Evolutionary conservation across 257 asterid species (phyloP).

Genomic region (Fraxinus quadrangulata): DNA sequence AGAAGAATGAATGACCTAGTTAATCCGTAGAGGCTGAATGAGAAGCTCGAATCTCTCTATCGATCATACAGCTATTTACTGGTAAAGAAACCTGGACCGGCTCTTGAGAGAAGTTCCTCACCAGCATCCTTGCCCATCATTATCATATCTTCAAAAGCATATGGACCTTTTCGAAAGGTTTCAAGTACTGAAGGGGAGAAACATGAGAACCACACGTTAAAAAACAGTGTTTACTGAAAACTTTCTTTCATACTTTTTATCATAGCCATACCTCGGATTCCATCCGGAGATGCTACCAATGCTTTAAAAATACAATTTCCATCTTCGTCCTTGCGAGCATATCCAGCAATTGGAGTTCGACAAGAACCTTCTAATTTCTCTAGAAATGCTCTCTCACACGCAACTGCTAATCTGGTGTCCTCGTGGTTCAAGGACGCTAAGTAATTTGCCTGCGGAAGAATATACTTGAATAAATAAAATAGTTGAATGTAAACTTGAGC

Average conservation of each 20-base stretch:
- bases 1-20: slow-evolving; percentile 21
- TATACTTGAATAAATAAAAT: neutral
- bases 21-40: slow-evolving; percentile 13
- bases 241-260: neutral
- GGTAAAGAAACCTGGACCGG: slow-evolving; percentile 80
- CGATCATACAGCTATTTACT: slow-evolving; percentile 22
- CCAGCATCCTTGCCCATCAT: slow-evolving; percentile 93
- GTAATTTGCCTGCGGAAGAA: slow-evolving; percentile 58
- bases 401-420: slow-evolving; percentile 85
- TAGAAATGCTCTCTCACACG: slow-evolving; percentile 90
- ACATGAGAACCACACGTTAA: slow-evolving; percentile 5
- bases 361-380: slow-evolving; percentile 85
- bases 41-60: neutral
- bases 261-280: slow-evolving; percentile 55
- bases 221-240: neutral
- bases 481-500: neutral
- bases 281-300: slow-evolving; percentile 90
- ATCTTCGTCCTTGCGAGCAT: slow-evolving; percentile 64
- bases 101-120: slow-evolving; percentile 76
- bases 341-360: slow-evolving; percentile 95
- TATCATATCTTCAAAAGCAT: slow-evolving; percentile 67
- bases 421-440: slow-evolving; percentile 81
- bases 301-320: slow-evolving; percentile 82
- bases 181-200: slow-evolving; percentile 57
- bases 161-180: slow-evolving; percentile 75